Evolutionary conservation across 129 eudicot species (phyloP), one percentile per base, ranked within the genome.

Genomic region (Escallonia rubra): DNA sequence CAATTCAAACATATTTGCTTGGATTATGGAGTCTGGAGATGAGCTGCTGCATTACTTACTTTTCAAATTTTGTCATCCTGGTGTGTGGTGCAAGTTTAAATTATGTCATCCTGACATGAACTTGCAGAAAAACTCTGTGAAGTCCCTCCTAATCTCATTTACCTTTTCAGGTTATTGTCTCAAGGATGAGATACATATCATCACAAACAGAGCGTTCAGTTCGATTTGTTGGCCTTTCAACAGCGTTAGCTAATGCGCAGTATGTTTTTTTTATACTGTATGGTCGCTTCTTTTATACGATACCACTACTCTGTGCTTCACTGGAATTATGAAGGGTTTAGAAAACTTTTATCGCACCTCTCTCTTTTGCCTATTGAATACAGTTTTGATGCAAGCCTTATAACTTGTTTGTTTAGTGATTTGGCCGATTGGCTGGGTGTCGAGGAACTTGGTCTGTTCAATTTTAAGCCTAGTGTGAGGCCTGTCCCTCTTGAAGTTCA

Each of bases 401-500:
- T 23, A 23, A 23, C 34, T 39, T 74, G 41, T 69, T 41, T 61
- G 43, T 65, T 40, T 65, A 93, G 98, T 74, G 90, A 93, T 76
- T 86, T 93, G 79, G 95, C 98, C 64, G 96, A 93, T 70, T 93
- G 98, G 98, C 74, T 93, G 67, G 98, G 98, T 56, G 98, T 93
- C 44, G 95, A 83, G 68, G 96, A 89, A 50, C 69, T 38, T 76
- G 98, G 98, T 68, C 79, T 93, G 43, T 93, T 89, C 71, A 93
- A 93, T 77, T 93, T 93, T 74, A 93, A 93, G 86, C 98, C 98
- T 49, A 93, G 98, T 80, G 98, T 93, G 65, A 76, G 98, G 81
- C 96, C 98, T 57, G 98, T 93, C 61, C 96, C 98, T 63, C 95
- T 93, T 57, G 98, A 93, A 86, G 98, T 93, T 73, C 98, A 93